A percentile compares a stretch with the other conserved stretches of the same genome.
Evolutionary conservation across 2,329 filamentous ascomycete genomes (phyloP).

Genomic region (Fusarium longipes): DNA sequence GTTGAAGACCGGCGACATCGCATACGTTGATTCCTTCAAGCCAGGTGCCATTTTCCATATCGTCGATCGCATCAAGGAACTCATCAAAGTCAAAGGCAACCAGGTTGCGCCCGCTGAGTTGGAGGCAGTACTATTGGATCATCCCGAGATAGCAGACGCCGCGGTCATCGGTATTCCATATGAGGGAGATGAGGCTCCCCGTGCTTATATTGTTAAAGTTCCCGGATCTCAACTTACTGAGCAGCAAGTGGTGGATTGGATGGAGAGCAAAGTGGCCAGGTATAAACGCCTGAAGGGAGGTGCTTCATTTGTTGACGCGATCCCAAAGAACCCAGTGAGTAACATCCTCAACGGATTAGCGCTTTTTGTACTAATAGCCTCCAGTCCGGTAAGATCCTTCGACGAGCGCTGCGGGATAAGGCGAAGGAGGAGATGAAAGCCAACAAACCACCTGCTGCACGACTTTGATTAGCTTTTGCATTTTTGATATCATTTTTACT

Average conservation of each 20-base stretch:
- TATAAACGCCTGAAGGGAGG: constrained; percentile 73
- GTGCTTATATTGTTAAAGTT: constrained; percentile 68
- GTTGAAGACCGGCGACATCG: constrained; percentile 81
- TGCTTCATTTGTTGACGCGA: constrained; percentile 69
- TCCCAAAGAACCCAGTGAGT: constrained; percentile 73
- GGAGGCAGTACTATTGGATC: constrained; percentile 77
- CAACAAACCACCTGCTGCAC: not conserved
- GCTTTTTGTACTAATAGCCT: not conserved
- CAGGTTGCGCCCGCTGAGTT: constrained; percentile 84
- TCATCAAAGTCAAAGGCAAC: constrained; percentile 73
- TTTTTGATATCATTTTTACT: too few species aligned
- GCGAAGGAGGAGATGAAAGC: constrained; percentile 23
- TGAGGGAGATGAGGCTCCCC: constrained; percentile 65
- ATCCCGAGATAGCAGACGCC: constrained; percentile 75
- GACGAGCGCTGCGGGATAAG: constrained; percentile 20
- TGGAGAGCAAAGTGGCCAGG: constrained; percentile 71
- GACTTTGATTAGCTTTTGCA: not conserved
- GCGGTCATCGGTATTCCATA: constrained; percentile 65
- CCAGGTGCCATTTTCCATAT: constrained; percentile 64
- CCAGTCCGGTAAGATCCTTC: constrained; percentile 30
- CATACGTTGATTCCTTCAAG: constrained; percentile 70
- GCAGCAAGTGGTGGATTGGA: constrained; percentile 62
- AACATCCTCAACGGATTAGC: rapidly evolving
- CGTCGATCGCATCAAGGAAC: constrained; percentile 76
- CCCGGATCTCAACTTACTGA: constrained; percentile 56